A percentile compares a stretch with the other conserved stretches of the same genome.
These are phyloP conservation scores for Gelatoporia subvermispora DNA, from an alignment of 768 basidiomycete species.

Conservation along the genomic window DNA sequence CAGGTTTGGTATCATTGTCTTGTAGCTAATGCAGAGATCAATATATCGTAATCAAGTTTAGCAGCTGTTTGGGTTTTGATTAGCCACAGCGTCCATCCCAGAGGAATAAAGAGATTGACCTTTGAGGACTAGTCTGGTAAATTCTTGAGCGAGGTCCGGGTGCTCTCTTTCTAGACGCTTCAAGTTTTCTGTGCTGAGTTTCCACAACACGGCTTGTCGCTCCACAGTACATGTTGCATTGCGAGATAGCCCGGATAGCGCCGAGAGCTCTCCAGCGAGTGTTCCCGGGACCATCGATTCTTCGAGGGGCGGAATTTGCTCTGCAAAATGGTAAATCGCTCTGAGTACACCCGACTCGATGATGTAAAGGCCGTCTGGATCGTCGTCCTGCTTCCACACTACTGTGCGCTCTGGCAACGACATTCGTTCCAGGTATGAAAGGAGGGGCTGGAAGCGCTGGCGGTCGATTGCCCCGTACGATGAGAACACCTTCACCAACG, in stretches of 20 bases:
- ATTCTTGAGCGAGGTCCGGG: constrained; percentile 59
- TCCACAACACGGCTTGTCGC: constrained; percentile 76
- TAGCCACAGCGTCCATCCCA: neutral
- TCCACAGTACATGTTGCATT: constrained; percentile 88
- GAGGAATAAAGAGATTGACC: constrained; percentile 34
- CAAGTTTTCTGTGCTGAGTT: constrained; percentile 56
- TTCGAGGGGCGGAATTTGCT: constrained; percentile 60
- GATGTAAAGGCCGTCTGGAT: constrained; percentile 80
- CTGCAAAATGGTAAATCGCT: constrained; percentile 75
- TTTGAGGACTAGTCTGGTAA: constrained; percentile 69
- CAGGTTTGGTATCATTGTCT: constrained; percentile 22
- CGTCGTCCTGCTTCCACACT: constrained; percentile 76
- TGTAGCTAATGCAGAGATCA: constrained; percentile 52
- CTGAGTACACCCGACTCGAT: constrained; percentile 83
- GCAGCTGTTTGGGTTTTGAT: constrained; percentile 38
- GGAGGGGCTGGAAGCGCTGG: constrained; percentile 56
- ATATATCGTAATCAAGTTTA: constrained; percentile 59
- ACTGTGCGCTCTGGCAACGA: constrained; percentile 50
- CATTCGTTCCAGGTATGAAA: constrained; percentile 66
- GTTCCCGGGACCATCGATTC: constrained; percentile 95
- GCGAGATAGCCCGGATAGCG: constrained; percentile 69
- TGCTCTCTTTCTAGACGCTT: constrained; percentile 60
- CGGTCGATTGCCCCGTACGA: constrained; percentile 58
- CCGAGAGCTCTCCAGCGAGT: constrained; percentile 86
- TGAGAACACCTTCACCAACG: constrained; percentile 75